Conservation (phyloP, 352 stramenopile species). For the Phytophthora pinifolia region DNA sequence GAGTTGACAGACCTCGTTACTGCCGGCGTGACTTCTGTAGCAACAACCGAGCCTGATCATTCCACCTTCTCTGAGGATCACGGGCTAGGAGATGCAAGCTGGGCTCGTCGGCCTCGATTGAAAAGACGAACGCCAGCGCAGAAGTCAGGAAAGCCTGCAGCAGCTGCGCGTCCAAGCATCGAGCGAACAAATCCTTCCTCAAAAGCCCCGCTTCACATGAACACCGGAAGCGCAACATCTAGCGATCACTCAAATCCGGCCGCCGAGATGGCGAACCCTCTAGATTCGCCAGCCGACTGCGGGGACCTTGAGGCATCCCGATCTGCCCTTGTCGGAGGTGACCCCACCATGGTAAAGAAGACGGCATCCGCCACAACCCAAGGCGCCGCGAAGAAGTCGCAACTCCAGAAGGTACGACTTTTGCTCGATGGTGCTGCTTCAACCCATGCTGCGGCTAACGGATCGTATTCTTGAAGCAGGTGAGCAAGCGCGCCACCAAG, state of each 20-base stretch:
- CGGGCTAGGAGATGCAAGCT: neutral
- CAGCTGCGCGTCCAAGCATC: neutral
- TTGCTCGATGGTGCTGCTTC: neutral
- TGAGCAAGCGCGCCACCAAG: conserved; percentile 21
- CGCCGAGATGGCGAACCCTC: conserved; percentile 7
- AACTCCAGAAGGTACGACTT: conserved; percentile 23
- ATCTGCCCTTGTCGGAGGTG: neutral
- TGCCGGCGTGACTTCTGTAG: neutral
- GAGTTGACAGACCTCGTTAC: conserved; percentile 13
- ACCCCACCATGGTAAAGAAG: neutral
- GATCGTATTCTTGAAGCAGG: conserved; percentile 8
- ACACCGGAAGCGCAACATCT: neutral
- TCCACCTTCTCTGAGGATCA: neutral
- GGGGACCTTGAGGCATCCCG: conserved; percentile 9
- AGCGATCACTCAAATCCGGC: conserved; percentile 10
- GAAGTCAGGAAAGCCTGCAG: conserved; percentile 20
- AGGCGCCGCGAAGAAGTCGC: conserved; percentile 6
- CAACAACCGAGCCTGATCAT: neutral
- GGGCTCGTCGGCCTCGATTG: conserved; percentile 21
- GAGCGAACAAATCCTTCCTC: conserved; percentile 2
- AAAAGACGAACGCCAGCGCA: conserved; percentile 29
- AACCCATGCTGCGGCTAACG: too few relatives aligned
- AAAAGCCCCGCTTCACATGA: neutral
- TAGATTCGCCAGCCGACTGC: conserved; percentile 25
- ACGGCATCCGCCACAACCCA: conserved; percentile 3